Evolutionary conservation across 352 stramenopile genomes (phyloP).

Genomic region (Pythium apleroticum): DNA sequence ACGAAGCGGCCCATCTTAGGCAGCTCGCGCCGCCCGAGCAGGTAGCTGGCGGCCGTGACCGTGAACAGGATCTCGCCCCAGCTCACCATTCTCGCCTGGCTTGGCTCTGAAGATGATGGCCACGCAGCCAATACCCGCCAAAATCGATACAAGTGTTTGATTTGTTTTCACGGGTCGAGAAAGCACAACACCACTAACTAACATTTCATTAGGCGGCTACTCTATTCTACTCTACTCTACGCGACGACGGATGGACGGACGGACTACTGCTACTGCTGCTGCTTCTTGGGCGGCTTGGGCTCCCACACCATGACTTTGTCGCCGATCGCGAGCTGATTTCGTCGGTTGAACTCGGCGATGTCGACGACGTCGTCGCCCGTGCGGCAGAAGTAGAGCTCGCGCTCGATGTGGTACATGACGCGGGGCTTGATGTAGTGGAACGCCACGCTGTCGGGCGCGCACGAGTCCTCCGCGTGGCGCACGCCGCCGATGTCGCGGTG

Average conservation of each 20-base stretch:
- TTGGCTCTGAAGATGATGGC: not conserved
- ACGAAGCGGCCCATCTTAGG: conserved; percentile 64
- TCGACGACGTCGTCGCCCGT: conserved; percentile 41
- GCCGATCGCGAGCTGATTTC: conserved; percentile 49
- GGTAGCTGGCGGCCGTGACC: conserved; percentile 61
- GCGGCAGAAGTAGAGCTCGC: conserved; percentile 69
- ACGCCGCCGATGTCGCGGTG: conserved; percentile 71
- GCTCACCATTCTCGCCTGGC: conserved; percentile 42
- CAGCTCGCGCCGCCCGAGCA: conserved; percentile 70
- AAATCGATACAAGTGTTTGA: not conserved
- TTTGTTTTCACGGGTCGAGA: not conserved
- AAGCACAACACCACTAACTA: not conserved
- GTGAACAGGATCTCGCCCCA: conserved; percentile 69
- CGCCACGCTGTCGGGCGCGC: conserved; percentile 63
- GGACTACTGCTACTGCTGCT: too few species aligned
- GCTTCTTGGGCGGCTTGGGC: conserved; percentile 3
- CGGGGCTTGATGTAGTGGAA: conserved; percentile 75
- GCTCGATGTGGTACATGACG: conserved; percentile 82
- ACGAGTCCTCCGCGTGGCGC: conserved; percentile 43
- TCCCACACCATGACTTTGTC: conserved; percentile 20
- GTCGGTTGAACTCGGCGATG: conserved; percentile 53
- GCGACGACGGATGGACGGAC: too few species aligned
- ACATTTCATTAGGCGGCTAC: too few species aligned
- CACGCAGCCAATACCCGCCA: not conserved
- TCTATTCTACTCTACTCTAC: too few species aligned